A percentile compares a stretch with the other conserved stretches of the same genome.
Evolutionary conservation across 2,329 filamentous ascomycete genomes (phyloP).

Genomic region (Emericellopsis atlantica): DNA sequence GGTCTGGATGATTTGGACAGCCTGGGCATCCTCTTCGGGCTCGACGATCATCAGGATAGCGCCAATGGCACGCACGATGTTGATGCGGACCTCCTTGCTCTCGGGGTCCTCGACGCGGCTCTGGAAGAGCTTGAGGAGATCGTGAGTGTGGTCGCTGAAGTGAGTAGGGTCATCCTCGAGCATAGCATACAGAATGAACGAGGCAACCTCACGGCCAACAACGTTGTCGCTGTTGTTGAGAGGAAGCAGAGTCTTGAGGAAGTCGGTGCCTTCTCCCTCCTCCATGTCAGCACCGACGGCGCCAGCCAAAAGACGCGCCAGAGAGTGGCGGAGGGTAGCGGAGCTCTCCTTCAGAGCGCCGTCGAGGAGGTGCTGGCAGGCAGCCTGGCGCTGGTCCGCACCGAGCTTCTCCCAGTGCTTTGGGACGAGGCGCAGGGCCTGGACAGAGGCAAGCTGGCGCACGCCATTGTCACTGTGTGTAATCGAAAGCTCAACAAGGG

Average conservation of each 20-base stretch:
- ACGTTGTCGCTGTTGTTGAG: slow-evolving; percentile 65
- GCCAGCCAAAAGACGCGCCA: slow-evolving; percentile 75
- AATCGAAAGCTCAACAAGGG: slow-evolving; percentile 79
- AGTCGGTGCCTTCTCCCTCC: slow-evolving; percentile 64
- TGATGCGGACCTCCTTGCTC: slow-evolving; percentile 85
- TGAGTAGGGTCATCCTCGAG: slow-evolving; percentile 77
- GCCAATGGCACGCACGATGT: slow-evolving; percentile 83
- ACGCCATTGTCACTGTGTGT: slow-evolving; percentile 61
- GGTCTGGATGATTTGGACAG: slow-evolving; percentile 62
- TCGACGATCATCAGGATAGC: slow-evolving; percentile 80
- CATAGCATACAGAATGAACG: slow-evolving; percentile 87
- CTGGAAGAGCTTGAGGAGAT: slow-evolving; percentile 73
- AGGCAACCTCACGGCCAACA: slow-evolving; percentile 75
- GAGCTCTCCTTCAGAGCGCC: slow-evolving; percentile 71
- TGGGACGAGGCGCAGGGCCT: slow-evolving; percentile 67
- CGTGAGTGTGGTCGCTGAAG: slow-evolving; percentile 68
- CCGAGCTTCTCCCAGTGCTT: slow-evolving; percentile 77
- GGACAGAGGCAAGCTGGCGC: slow-evolving; percentile 83
- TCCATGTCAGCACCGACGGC: slow-evolving; percentile 74
- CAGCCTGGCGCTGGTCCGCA: slow-evolving; percentile 63
- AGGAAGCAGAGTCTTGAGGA: slow-evolving; percentile 67
- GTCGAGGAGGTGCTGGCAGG: slow-evolving; percentile 74
- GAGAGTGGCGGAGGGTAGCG: slow-evolving; percentile 68
- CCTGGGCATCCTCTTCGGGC: slow-evolving; percentile 68
- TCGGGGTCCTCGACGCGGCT: slow-evolving; percentile 83